Base-by-base conservation (phyloP, 495 filamentous ascomycete genomes). In the Lophiostoma macrostomum region DNA sequence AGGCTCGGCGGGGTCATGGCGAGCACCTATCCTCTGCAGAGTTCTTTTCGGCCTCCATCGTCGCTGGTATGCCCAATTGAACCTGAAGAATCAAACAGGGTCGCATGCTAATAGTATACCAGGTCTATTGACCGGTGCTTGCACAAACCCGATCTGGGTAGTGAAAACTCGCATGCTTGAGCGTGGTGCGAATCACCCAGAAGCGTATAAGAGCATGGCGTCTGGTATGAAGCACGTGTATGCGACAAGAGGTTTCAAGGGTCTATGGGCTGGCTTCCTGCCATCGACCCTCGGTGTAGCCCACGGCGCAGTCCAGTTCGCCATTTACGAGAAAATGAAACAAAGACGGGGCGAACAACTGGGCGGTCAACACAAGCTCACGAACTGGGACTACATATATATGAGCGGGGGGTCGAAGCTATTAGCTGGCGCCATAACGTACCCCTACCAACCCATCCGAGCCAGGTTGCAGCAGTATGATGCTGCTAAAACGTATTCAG, bases 81-180 rank as follows among this genome's bases (percentile, higher is more conserved):
- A 16, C 12, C 13, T 20, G 30, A 19, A 20, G 37, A n/a, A 14
- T 11, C 5, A 1, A 24, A 5, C 2, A 14, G 4, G 24, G 29
- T 18, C 40, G 36, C 34, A 20, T 45, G 16, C 47, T 53, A 54
- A 58, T 35, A n/a, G 14, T 29, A 40, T 23, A 24, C 24, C 41
- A 80, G 82, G 82, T n/a, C 65, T 76, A 25, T 61, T 86, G 16
- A 91, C 89, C 4, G 85, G 88, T 29, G 66, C 90, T 22, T 73
- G 87, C 54, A 97, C 94, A 40, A 99, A 99, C 66, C 93, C 93
- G 4, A 86, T 99, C 64, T 99, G 93, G 93, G 93, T 99, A 5
- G 80, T 99, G 66, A 97, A 97, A 69, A 99, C 93, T 2, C 87
- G 93, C 42, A 97, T 99, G 91, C 74, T 99, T 11, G 87, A 90